phyloP scores from a whole-genome alignment of 176 grass and related monocot genomes.

The Secale cereale region DNA sequence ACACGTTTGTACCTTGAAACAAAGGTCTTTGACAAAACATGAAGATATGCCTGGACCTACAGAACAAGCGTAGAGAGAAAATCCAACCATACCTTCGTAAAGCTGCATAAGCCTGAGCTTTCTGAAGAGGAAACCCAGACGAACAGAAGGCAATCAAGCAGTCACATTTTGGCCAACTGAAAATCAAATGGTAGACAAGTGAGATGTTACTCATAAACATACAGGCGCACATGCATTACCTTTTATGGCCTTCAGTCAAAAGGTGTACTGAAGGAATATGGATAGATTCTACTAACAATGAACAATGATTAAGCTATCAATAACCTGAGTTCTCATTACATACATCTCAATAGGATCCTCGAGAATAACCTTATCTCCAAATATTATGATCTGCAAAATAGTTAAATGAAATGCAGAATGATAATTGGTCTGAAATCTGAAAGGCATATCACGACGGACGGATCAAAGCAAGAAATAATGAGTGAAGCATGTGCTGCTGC shows the following conservation, averaged over 20 bases:
- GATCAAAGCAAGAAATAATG: slow-evolving; percentile 11
- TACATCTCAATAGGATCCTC: slow-evolving; percentile 94
- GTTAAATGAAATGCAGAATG: slow-evolving; percentile 22
- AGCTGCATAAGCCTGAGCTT: slow-evolving; percentile 77
- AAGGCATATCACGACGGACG: neutral
- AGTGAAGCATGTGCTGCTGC: slow-evolving; percentile 23
- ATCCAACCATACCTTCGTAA: slow-evolving; percentile 55
- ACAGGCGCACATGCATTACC: neutral
- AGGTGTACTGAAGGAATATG: slow-evolving; percentile 8
- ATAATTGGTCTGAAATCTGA: slow-evolving; percentile 16
- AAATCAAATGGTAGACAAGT: slow-evolving; percentile 34
- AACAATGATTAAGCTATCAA: slow-evolving; percentile 40
- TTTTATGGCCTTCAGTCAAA: neutral
- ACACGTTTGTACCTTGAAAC: slow-evolving; percentile 7
- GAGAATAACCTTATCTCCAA: slow-evolving; percentile 93
- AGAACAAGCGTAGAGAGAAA: neutral
- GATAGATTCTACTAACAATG: slow-evolving; percentile 32
- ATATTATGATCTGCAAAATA: slow-evolving; percentile 83
- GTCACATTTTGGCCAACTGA: slow-evolving; percentile 97
- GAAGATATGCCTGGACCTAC: neutral
- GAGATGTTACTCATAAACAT: slow-evolving; percentile 18
- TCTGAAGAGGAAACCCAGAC: slow-evolving; percentile 88
- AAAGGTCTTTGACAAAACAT: neutral
- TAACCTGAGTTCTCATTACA: slow-evolving; percentile 65
- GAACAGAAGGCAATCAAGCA: slow-evolving; percentile 99